Base-by-base conservation (phyloP, 192 early-diverging fungal species). In the Allomyces macrogynus region DNA sequence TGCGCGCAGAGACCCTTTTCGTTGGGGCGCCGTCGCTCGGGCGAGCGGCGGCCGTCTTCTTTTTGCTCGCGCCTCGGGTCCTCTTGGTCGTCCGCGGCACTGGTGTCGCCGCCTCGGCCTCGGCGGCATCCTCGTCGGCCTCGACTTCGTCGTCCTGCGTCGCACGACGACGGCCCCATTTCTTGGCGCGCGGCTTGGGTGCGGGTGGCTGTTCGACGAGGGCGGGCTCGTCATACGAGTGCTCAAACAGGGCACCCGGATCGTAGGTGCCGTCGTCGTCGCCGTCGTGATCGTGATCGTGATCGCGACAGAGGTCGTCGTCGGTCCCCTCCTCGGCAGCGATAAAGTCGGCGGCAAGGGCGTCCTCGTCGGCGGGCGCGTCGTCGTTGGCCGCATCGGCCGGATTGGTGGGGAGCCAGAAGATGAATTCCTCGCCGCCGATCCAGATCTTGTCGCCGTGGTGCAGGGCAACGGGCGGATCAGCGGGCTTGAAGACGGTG, bases 261-360 rank as follows among this genome's bases (percentile, higher is more conserved):
- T 43, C 27, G 62, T 63, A 60, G n/a, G n/a, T 20, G 49, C 12
- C 42, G 60, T 68, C 69, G 20, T 70, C 24, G 24, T 64, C 24
- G 49, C 24, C 65, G 20, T 66, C 65, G 8, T 63, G 23, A 64
- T 62, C 25, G 60, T 71, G 72, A 10, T 65, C 67, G 25, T 61
- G 63, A 23, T 73, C 68, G 24, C 26, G 67, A 40, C 67, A 67
- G 2, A 62, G 60, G 60, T 68, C 71, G n/a, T 65, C 40, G 20
- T 72, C 71, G 57, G 65, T 72, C 10, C 61, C 62, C 42, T 69
- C 68, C 14, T 72, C 71, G 12, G 27, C 43, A 20, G 61, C 67
- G 8, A 54, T 43, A 40, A 60, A 44, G 23, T 71, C 66, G 27
- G 4, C 0, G 12, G 42, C 62, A 18, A 43, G 66, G 32, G 3